These are phyloP conservation scores for Spathaspora arborariae DNA, from an alignment of 805 yeast genomes.

Conservation along the genomic window DNA sequence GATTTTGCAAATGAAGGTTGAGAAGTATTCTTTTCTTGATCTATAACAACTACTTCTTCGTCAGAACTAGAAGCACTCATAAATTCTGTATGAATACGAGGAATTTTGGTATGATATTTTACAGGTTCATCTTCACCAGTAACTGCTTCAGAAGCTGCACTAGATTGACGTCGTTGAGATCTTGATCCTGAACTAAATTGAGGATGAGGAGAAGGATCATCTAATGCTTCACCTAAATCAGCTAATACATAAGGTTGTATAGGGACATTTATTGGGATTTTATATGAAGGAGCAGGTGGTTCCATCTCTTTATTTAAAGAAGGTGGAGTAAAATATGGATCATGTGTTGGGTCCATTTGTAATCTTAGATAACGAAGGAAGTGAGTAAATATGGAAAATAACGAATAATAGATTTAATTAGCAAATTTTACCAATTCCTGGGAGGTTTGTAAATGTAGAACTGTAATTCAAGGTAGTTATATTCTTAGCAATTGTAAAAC, in stretches of 20 bases:
- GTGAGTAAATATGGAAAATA: not conserved
- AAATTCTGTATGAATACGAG: constrained; percentile 55
- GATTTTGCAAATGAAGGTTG: not conserved
- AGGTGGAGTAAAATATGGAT: constrained; percentile 87
- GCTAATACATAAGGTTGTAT: constrained; percentile 78
- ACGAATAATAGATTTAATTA: not conserved
- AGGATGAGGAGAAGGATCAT: constrained; percentile 66
- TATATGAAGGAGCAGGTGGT: constrained; percentile 64
- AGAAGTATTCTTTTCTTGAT: constrained; percentile 19
- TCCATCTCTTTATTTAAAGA: constrained; percentile 57
- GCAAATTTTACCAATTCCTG: not conserved
- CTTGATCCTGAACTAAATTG: not conserved
- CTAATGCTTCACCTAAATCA: constrained; percentile 65
- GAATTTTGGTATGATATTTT: constrained; percentile 40
- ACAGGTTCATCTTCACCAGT: constrained; percentile 10
- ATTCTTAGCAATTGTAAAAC: not conserved
- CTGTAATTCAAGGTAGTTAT: not conserved
- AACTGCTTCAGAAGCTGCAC: constrained; percentile 3
- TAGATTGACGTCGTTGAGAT: constrained; percentile 3
- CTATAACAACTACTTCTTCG: constrained; percentile 30
- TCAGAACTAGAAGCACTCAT: constrained; percentile 41
- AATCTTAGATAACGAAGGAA: not conserved
- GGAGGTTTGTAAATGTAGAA: not conserved
- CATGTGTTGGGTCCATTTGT: constrained; percentile 87
- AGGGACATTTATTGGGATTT: constrained; percentile 71